These are phyloP conservation scores for Leccinellum luteum DNA, from an alignment of 768 basidiomycete genomes.

Conservation along the genomic window DNA sequence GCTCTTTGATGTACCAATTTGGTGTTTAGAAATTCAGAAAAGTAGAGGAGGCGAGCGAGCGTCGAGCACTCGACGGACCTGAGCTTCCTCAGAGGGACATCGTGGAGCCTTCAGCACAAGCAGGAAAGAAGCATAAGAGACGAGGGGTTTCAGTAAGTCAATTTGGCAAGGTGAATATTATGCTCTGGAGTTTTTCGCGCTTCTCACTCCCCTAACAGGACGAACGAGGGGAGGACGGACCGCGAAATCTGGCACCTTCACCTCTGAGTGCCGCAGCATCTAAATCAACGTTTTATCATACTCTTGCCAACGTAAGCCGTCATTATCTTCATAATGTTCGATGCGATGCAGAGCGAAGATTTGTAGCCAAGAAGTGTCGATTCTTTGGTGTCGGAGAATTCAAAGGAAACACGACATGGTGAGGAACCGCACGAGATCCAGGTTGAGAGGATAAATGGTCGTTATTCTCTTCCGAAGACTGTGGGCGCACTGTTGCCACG, in stretches of 20 bases:
- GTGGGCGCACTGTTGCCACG: conserved; percentile 44
- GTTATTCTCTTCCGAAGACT: conserved; percentile 41
- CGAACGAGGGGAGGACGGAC: conserved; percentile 23
- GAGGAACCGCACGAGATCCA: conserved; percentile 51
- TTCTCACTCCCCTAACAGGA: conserved; percentile 15
- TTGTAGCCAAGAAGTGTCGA: conserved; percentile 44
- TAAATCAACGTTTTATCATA: conserved; percentile 48
- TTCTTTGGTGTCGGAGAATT: conserved; percentile 41
- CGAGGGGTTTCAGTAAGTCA: conserved; percentile 59
- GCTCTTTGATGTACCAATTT: background rate
- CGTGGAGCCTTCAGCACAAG: conserved; percentile 17
- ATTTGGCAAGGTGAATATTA: conserved; percentile 52
- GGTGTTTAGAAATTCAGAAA: conserved; percentile 50
- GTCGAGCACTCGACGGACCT: conserved; percentile 40
- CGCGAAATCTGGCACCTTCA: conserved; percentile 25
- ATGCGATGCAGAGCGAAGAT: conserved; percentile 9
- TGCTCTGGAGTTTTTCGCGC: background rate
- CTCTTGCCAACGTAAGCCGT: conserved; percentile 40
- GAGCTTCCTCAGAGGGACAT: conserved; percentile 13
- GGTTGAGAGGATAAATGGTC: conserved; percentile 46
- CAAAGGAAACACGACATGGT: conserved; percentile 31
- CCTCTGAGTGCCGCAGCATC: conserved; percentile 40
- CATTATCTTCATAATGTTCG: background rate
- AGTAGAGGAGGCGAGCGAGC: conserved; percentile 57
- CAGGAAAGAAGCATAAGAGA: conserved; percentile 37